Base-by-base conservation (phyloP, 768 basidiomycete species). In the Postia placenta region DNA sequence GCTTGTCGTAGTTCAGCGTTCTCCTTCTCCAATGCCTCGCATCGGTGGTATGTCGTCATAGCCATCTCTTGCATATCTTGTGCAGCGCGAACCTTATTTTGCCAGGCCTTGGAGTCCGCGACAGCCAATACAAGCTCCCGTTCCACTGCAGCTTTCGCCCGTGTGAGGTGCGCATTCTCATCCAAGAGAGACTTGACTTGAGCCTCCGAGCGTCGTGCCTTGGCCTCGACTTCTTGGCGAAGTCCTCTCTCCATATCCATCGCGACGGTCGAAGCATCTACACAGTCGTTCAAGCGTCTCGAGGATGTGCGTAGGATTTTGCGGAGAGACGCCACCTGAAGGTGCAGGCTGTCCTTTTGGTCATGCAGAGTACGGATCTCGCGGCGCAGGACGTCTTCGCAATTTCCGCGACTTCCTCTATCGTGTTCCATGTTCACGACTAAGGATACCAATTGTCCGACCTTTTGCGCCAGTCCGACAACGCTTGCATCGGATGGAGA, bases 61-160 rank as follows among this genome's bases (percentile, higher is more conserved):
- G 57, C 57, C 47, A 56, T 44, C 35, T 49, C 55, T 35, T 59
- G 57, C 47, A 56, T 52, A 23, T 52, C 45, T 40, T 59, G 57
- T 19, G 52, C 48, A 28, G 49, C 42, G 12, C 49, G 42, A 2
- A 55, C 50, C 36, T 49, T 37, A 7, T 19, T 39, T 47, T 50
- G 56, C 55, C 57, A 59, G 2, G 46, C 50, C 19, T 50, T 47
- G 5, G 45, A 30, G 28, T 56, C 50, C 3, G 33, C 42, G n/a
- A 47, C 35, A 22, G 48, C 41, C 17, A 41, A 35, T 2, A 35
- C 36, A 7, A 54, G 40, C 14, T 49, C 20, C 47, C 41, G 19
- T 19, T 52, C 28, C 40, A 35, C 26, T 35, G 25, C 25, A 3
- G 15, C 37, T 26, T 41, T 48, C 2, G 45, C 46, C 17, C 27